Percentiles rank a stretch among this genome's conserved stretches.
phyloP scores from a whole-genome alignment of 2,329 filamentous ascomycete species.

The Pseudogymnoascus sp. region DNA sequence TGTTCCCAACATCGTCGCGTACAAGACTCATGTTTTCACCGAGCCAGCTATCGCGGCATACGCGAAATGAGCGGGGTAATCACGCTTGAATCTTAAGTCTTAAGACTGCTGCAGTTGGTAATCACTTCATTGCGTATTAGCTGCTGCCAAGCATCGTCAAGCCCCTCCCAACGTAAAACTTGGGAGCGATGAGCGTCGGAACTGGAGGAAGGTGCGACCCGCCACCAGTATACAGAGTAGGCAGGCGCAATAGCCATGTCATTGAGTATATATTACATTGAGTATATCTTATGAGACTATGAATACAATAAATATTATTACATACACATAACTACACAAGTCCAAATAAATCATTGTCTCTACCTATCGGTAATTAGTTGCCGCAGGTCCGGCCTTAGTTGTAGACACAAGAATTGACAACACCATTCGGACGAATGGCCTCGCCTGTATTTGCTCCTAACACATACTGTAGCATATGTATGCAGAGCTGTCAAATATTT shows the following conservation, averaged over 20 bases:
- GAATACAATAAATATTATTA: neutral
- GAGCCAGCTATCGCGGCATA: constrained; percentile 11
- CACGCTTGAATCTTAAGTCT: neutral
- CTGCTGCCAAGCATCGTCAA: neutral
- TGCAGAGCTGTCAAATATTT: neutral
- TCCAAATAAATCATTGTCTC: neutral
- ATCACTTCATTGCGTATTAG: neutral
- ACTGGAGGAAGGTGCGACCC: neutral
- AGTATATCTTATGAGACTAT: neutral
- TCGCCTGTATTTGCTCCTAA: neutral
- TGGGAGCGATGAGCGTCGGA: neutral
- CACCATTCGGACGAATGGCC: neutral
- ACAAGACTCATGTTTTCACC: neutral
- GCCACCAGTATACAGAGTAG: neutral
- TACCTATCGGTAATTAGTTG: neutral
- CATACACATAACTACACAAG: neutral
- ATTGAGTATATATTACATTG: neutral
- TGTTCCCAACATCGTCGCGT: constrained; percentile 2
- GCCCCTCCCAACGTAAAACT: neutral
- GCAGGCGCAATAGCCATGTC: neutral
- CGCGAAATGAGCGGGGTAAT: neutral
- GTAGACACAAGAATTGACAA: neutral
- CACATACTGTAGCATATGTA: neutral
- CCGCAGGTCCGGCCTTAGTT: neutral
- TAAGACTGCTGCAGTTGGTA: neutral